These are phyloP conservation scores for Chytriomyces confervae DNA, from an alignment of 192 early-diverging fungal species.

Conservation along the genomic window DNA sequence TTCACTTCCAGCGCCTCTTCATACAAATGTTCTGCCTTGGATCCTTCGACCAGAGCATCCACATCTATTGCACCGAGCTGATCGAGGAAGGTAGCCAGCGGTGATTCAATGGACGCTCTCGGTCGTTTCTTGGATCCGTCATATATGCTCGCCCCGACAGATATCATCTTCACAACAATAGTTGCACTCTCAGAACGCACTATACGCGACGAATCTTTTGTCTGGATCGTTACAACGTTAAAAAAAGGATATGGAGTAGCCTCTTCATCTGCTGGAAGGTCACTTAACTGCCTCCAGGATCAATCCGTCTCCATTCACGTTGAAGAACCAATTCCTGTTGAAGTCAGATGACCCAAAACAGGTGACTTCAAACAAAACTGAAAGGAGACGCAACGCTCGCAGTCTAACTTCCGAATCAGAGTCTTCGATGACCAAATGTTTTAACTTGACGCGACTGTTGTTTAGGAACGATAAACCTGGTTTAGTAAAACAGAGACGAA, in stretches of 20 bases:
- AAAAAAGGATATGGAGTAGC: background rate
- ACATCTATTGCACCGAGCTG: slow-evolving; percentile 4
- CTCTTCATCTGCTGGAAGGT: background rate
- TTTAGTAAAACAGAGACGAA: background rate
- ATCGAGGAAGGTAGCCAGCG: background rate
- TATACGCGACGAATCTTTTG: slow-evolving; percentile 11
- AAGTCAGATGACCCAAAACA: background rate
- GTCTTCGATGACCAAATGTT: slow-evolving; percentile 3
- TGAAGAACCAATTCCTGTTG: background rate
- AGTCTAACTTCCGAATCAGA: slow-evolving; percentile 9
- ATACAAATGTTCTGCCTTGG: slow-evolving; percentile 24
- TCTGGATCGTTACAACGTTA: background rate
- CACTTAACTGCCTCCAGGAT: background rate
- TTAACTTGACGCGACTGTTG: background rate
- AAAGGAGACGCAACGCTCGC: background rate
- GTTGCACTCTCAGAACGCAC: slow-evolving; percentile 14
- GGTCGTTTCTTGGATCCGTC: background rate
- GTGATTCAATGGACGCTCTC: background rate
- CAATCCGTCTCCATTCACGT: background rate
- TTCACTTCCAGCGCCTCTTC: slow-evolving; percentile 29
- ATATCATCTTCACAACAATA: background rate
- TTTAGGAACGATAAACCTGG: background rate
- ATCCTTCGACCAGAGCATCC: background rate
- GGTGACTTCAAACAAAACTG: background rate
- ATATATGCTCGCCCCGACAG: background rate